Evolutionary conservation across 2,329 filamentous ascomycete species (phyloP), one percentile per base, ranked within the genome.

Genomic region (Pseudopyricularia javanii): DNA sequence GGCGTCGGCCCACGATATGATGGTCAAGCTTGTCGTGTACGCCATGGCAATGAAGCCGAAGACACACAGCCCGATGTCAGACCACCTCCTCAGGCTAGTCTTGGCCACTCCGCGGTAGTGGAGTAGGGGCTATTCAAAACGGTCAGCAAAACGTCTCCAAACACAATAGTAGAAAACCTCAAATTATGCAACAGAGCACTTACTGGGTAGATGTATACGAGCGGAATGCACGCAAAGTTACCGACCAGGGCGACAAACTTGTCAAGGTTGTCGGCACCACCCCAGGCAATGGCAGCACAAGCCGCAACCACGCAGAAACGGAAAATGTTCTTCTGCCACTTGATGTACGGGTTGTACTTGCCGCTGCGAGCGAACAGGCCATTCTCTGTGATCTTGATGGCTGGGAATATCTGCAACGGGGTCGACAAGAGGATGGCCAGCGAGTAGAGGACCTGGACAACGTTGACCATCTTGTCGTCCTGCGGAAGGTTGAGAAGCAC

Each of bases 301-400:
- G 93, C 69, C 62, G 88, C 80, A 50, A 97, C 93, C 57, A 96
- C 82, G 64, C 91, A 84, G 75, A 97, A 98, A 53, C 93, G 85
- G 74, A 95, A 98, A 33, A 86, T 74, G 61, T 98, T 98, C 82
- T 98, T 98, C 76, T 97, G 88, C 93, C 93, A 98, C 74, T 98
- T 98, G 74, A 98, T 95, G 64, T 88, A 93, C 1, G 90, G 91
- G 65, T 97, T 96, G 72, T 96, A 95, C 70, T 98, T 98, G 60
- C 93, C 91, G 57, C 90, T 95, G 64, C 86, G 79, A 24, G 88
- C 95, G 68, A 97, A 98, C 7, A 97, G 76, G 59, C 90, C 89
- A 61, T 95, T 95, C 69, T 95, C 91, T 33, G 88, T 89, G 63
- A 98, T 98, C 64, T 91, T 86, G 62, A 98, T 97, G 45, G 93